Conservation (phyloP, 495 filamentous ascomycete genomes). For the Astrothelium subdiscretum region DNA sequence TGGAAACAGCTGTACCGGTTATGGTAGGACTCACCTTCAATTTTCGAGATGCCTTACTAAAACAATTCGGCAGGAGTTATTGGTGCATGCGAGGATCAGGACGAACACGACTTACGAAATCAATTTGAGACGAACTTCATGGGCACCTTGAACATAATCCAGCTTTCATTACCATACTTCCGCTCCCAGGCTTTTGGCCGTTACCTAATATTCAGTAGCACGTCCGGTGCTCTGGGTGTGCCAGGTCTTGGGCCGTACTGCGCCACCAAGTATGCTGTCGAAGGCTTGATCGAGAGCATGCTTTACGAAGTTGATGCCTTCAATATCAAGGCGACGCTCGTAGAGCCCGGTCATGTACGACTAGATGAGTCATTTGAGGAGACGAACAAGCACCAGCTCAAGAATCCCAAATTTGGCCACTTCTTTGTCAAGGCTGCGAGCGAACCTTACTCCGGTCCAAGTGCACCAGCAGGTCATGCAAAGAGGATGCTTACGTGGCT, state of each 20-base stretch:
- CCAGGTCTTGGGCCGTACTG: conserved; percentile 89
- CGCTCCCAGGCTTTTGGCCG: conserved; percentile 53
- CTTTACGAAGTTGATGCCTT: conserved; percentile 87
- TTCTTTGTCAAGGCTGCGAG: conserved; percentile 81
- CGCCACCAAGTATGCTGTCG: conserved; percentile 91
- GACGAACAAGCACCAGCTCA: conserved; percentile 17
- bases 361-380: conserved; percentile 47
- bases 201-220: conserved; percentile 90
- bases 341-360: conserved; percentile 80
- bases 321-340: conserved; percentile 82
- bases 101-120: conserved; percentile 85
- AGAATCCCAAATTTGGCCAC: conserved; percentile 53
- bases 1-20: conserved; percentile 12
- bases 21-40: conserved; percentile 9
- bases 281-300: conserved; percentile 90
- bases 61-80: conserved; percentile 54
- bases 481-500: conserved; percentile 94
- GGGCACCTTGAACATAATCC: conserved; percentile 85
- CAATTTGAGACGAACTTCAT: conserved; percentile 97
- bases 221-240: conserved; percentile 76
- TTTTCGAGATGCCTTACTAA: background rate
- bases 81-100: conserved; percentile 91
- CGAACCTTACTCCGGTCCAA: conserved; percentile 64
- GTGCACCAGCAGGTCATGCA: conserved; percentile 75
- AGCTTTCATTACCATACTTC: conserved; percentile 81